Percentiles rank a stretch among this genome's conserved stretches.
These are phyloP conservation scores for Naganishia onofrii DNA, from an alignment of 768 basidiomycete species.

Conservation along the genomic window DNA sequence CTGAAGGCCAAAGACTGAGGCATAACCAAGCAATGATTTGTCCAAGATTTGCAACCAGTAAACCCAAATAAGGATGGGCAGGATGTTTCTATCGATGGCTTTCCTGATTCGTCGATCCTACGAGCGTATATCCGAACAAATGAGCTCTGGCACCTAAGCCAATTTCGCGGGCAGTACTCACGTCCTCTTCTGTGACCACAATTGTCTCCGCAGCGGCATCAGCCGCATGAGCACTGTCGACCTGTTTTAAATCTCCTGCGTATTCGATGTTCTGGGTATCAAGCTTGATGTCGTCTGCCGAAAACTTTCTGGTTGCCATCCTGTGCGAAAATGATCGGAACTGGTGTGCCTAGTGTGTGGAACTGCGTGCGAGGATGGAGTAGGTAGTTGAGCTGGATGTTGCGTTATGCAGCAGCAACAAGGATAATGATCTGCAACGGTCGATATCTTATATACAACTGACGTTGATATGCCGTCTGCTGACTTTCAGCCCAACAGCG, in stretches of 20 bases:
- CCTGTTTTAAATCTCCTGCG: background rate
- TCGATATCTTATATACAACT: too few relatives aligned
- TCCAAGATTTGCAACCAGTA: slow-evolving; percentile 52
- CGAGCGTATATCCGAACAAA: too few relatives aligned
- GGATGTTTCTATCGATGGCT: slow-evolving; percentile 40
- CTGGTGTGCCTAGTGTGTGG: background rate
- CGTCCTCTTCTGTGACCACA: slow-evolving; percentile 45
- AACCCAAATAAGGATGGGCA: slow-evolving; percentile 43
- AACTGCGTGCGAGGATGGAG: background rate
- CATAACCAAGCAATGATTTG: slow-evolving; percentile 34
- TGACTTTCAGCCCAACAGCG: too few relatives aligned
- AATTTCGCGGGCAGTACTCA: slow-evolving; percentile 30
- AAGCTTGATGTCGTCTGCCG: slow-evolving; percentile 8
- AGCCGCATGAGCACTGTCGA: background rate
- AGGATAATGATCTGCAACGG: too few relatives aligned
- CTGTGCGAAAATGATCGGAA: background rate
- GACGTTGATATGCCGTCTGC: too few relatives aligned
- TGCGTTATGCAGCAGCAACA: background rate
- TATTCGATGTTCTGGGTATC: slow-evolving; percentile 17
- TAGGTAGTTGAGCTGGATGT: background rate
- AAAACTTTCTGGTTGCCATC: slow-evolving; percentile 6
- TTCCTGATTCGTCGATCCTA: slow-evolving; percentile 25
- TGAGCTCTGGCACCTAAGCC: background rate
- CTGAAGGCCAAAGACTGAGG: slow-evolving; percentile 37
- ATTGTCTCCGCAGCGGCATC: slow-evolving; percentile 21